Evolutionary conservation across 306 rosid genomes (phyloP).

Genomic region (Citrullus colocynthis): DNA sequence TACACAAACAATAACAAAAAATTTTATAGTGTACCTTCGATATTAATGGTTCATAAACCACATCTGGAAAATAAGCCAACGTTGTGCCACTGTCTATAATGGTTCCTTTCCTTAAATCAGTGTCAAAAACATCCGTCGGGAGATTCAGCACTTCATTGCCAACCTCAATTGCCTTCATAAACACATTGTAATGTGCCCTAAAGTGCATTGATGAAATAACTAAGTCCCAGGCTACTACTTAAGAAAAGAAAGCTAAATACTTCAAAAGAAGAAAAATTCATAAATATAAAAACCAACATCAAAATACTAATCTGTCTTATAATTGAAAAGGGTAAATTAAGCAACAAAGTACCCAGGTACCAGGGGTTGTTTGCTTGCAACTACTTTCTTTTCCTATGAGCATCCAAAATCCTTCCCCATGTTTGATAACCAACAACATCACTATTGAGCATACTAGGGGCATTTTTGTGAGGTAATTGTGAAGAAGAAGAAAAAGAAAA

Average conservation of each 20-base stretch:
- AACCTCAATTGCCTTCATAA: slow-evolving; percentile 65
- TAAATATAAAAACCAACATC: neutral
- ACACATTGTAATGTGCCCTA: slow-evolving; percentile 85
- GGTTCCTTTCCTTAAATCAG: slow-evolving; percentile 40
- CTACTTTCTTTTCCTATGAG: neutral
- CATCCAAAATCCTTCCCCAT: neutral
- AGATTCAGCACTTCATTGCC: slow-evolving; percentile 39
- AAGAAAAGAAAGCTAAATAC: slow-evolving; percentile 15
- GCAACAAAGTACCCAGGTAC: neutral
- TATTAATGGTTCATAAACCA: slow-evolving; percentile 31
- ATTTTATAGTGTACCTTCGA: slow-evolving; percentile 26
- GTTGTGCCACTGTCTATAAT: slow-evolving; percentile 96
- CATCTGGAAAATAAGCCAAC: slow-evolving; percentile 57
- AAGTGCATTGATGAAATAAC: slow-evolving; percentile 15
- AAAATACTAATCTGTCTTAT: neutral
- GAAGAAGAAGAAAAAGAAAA: too few species aligned
- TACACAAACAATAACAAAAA: neutral
- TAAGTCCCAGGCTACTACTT: slow-evolving; percentile 20
- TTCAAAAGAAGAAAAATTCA: slow-evolving; percentile 6
- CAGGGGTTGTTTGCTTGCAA: neutral
- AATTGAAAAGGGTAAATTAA: neutral
- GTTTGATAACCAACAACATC: neutral
- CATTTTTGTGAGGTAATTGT: too few species aligned
- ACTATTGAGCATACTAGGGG: neutral
- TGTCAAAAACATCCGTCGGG: slow-evolving; percentile 42